A percentile compares a stretch with the other conserved stretches of the same genome.
These are phyloP conservation scores for Candida palmyrensis DNA, from an alignment of 805 yeast genomes.

Conservation along the genomic window DNA sequence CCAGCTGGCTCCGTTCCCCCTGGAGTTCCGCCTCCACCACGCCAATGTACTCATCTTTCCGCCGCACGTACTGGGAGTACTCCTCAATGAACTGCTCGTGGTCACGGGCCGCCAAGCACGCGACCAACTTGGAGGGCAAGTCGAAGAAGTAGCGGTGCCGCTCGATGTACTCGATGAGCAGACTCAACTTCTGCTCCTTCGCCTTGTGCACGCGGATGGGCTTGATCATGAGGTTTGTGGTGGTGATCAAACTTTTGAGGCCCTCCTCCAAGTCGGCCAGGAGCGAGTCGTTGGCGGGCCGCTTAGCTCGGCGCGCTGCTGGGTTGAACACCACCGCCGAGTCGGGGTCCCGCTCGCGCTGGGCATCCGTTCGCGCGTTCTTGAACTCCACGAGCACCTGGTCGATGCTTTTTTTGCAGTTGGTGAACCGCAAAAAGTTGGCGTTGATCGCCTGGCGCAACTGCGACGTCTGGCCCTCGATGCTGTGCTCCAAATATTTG, in stretches of 20 bases:
- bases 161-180: conserved; percentile 31
- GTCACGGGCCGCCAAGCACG: conserved; percentile 21
- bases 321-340: conserved; percentile 35
- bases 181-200: conserved; percentile 27
- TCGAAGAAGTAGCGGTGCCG: conserved; percentile 30
- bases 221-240: conserved; percentile 33
- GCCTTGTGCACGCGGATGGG: conserved; percentile 36
- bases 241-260: conserved; percentile 31
- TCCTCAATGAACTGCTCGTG: conserved; percentile 33
- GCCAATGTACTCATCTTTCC: conserved; percentile 14
- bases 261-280: conserved; percentile 33
- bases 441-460: conserved; percentile 32
- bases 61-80: conserved; percentile 25
- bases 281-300: conserved; percentile 18
- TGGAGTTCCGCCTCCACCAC: background rate
- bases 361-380: conserved; percentile 28
- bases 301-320: conserved; percentile 11
- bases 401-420: conserved; percentile 36
- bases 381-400: conserved; percentile 29
- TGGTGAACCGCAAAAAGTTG: conserved; percentile 30
- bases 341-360: conserved; percentile 26
- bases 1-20: background rate
- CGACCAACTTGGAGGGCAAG: conserved; percentile 27
- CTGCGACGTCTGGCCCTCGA: conserved; percentile 29
- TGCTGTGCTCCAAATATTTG: conserved; percentile 26